Evolutionary conservation across 1,139 yeast genomes (phyloP).

Genomic region (Protomyces inouyei): DNA sequence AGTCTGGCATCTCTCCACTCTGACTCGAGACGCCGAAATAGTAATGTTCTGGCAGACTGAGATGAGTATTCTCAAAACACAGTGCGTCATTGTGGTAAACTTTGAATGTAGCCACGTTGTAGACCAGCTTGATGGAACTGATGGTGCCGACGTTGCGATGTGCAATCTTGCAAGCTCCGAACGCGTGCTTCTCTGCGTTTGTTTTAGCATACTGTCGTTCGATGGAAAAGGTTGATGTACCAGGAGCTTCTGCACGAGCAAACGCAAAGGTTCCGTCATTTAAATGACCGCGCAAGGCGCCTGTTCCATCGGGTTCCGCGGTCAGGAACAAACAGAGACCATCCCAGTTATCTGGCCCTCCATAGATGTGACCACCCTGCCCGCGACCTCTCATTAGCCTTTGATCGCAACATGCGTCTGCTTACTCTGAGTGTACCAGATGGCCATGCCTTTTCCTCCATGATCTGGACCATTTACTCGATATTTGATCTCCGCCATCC

Average conservation of each 20-base stretch:
- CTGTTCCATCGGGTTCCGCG: constrained; percentile 33
- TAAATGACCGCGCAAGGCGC: constrained; percentile 42
- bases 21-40: constrained; percentile 41
- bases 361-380: constrained; percentile 40
- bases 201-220: constrained; percentile 23
- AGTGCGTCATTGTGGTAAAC: constrained; percentile 41
- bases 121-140: constrained; percentile 35
- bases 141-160: constrained; percentile 40
- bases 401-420: neutral
- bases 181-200: constrained; percentile 35
- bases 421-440: constrained; percentile 39
- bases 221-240: constrained; percentile 13
- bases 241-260: constrained; percentile 20
- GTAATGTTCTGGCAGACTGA: constrained; percentile 38
- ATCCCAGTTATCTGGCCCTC: constrained; percentile 42
- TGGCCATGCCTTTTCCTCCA: constrained; percentile 39
- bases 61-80: constrained; percentile 40
- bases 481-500: constrained; percentile 39
- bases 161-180: constrained; percentile 40
- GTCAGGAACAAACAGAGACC: constrained; percentile 42
- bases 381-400: constrained; percentile 20
- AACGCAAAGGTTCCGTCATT: constrained; percentile 39
- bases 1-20: constrained; percentile 38
- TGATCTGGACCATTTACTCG: constrained; percentile 38
- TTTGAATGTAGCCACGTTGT: constrained; percentile 10